Evolutionary conservation across 2,329 filamentous ascomycete species (phyloP).

Genomic region (Fusarium austroafricanum): DNA sequence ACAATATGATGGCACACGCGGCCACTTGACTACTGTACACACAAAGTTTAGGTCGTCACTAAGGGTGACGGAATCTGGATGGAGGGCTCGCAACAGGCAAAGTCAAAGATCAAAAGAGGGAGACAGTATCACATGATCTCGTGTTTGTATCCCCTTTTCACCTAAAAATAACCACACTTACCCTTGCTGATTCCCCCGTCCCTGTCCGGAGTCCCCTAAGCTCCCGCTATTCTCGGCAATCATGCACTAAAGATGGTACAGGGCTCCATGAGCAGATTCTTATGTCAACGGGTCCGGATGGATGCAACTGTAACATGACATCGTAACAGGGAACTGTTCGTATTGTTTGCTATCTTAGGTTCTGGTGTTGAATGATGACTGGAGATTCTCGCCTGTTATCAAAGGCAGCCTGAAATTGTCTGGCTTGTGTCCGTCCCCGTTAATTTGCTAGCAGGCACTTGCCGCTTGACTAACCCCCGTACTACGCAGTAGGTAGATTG

Average conservation of each 20-base stretch:
- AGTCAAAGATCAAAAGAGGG: slow-evolving; percentile 15
- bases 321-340: neutral
- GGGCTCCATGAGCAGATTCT: slow-evolving; percentile 24
- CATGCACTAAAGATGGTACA: slow-evolving; percentile 36
- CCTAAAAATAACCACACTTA: slow-evolving; percentile 43
- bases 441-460: slow-evolving; percentile 7
- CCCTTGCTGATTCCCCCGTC: slow-evolving; percentile 12
- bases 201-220: slow-evolving; percentile 27
- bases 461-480: slow-evolving; percentile 1
- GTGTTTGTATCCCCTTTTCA: slow-evolving; percentile 38
- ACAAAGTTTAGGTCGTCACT: slow-evolving; percentile 8
- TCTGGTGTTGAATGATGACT: neutral
- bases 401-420: neutral
- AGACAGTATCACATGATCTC: slow-evolving; percentile 46
- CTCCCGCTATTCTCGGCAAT: slow-evolving; percentile 40
- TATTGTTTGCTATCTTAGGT: slow-evolving; percentile 8
- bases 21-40: neutral
- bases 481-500: no score
- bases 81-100: slow-evolving; percentile 22
- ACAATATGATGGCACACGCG: neutral
- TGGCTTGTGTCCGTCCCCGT: neutral
- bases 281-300: neutral
- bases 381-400: neutral
- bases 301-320: neutral
- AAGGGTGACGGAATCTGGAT: neutral